Percentiles rank a stretch among this genome's conserved stretches.
These are phyloP conservation scores for Lachnellula subtilissima DNA, from an alignment of 2,329 filamentous ascomycete genomes.

Conservation along the genomic window DNA sequence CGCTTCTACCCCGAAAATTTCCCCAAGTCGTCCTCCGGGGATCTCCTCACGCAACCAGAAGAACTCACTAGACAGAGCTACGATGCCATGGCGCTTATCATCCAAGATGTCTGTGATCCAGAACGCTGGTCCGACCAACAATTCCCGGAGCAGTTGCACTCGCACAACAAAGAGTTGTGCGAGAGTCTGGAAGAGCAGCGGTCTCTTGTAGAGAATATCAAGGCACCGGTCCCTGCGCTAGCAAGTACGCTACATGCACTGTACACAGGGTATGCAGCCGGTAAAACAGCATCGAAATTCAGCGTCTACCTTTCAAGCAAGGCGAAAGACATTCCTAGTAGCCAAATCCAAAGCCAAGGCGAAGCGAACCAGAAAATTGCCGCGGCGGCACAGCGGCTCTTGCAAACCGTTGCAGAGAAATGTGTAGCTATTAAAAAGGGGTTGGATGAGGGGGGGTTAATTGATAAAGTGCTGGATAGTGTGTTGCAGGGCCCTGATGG, in stretches of 20 bases:
- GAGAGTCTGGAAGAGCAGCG: slow-evolving; percentile 13
- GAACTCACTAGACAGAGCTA: slow-evolving; percentile 15
- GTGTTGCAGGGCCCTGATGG: slow-evolving; percentile 8
- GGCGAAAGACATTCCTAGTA: slow-evolving; percentile 13
- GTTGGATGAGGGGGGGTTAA: slow-evolving; percentile 32
- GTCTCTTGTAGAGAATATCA: slow-evolving; percentile 3
- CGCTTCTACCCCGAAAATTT: background rate
- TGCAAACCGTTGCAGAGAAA: slow-evolving; percentile 19
- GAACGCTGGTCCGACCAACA: slow-evolving; percentile 11
- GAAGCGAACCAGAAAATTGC: slow-evolving; percentile 10
- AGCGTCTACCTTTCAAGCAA: slow-evolving; percentile 16
- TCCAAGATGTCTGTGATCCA: slow-evolving; percentile 14
- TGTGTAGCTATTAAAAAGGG: slow-evolving; percentile 23
- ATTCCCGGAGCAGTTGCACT: slow-evolving; percentile 14
- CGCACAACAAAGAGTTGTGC: slow-evolving; percentile 12
- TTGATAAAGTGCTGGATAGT: slow-evolving; percentile 28
- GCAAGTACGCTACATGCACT: slow-evolving; percentile 25
- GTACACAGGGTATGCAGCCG: slow-evolving; percentile 27
- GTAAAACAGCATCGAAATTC: slow-evolving; percentile 16
- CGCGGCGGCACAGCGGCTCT: slow-evolving; percentile 10
- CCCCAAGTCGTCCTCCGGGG: slow-evolving; percentile 3
- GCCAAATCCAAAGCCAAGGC: slow-evolving; percentile 18
- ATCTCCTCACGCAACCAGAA: slow-evolving; percentile 20
- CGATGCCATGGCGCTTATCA: slow-evolving; percentile 19
- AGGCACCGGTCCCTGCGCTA: slow-evolving; percentile 16